These are phyloP conservation scores for Brassica hybrid DNA, from an alignment of 441 rosid genomes.

Conservation along the genomic window DNA sequence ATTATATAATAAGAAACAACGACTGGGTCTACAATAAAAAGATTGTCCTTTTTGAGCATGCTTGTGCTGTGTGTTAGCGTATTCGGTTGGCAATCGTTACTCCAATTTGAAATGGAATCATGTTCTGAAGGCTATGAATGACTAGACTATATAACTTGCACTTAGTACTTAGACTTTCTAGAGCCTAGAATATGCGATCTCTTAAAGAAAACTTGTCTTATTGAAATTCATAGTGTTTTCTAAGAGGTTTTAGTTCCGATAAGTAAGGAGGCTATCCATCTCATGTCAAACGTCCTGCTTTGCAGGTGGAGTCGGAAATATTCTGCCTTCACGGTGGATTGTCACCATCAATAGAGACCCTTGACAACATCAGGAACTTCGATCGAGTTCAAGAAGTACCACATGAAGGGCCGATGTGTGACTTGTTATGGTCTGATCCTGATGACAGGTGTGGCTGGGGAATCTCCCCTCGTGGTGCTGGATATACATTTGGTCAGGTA, in stretches of 20 bases:
- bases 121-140: neutral
- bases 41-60: neutral
- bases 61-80: neutral
- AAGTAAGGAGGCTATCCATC: neutral
- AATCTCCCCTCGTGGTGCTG: slow-evolving; percentile 80
- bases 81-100: too few species aligned
- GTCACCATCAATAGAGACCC: slow-evolving; percentile 83
- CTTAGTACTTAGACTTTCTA: neutral
- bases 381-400: slow-evolving; percentile 84
- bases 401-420: slow-evolving; percentile 84
- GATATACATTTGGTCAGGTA: slow-evolving; percentile 83
- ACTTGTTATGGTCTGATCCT: slow-evolving; percentile 79
- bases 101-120: too few species aligned
- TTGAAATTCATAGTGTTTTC: slow-evolving; percentile 15
- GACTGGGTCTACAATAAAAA: too few species aligned
- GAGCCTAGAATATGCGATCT: neutral
- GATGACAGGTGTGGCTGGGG: slow-evolving; percentile 84
- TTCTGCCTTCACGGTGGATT: slow-evolving; percentile 83
- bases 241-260: neutral
- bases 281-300: slow-evolving; percentile 11
- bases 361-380: slow-evolving; percentile 73
- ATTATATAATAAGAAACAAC: too few species aligned
- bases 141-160: neutral
- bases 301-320: slow-evolving; percentile 79
- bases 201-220: neutral